Percentiles rank a stretch among this genome's conserved stretches.
These are phyloP conservation scores for Lantana camara DNA, from an alignment of 257 asterid genomes.

Conservation along the genomic window DNA sequence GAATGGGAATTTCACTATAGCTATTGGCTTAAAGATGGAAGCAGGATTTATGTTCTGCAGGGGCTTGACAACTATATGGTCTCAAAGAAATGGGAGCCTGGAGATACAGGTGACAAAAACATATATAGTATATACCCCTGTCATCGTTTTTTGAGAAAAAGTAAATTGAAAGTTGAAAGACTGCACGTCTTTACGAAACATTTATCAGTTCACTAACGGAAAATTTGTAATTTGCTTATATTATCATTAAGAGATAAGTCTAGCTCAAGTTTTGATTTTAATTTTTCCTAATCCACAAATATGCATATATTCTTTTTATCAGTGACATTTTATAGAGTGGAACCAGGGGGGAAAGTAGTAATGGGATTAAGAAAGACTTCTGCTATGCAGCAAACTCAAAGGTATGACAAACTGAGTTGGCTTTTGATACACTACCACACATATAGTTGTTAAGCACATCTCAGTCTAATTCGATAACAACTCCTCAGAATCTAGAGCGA, in stretches of 20 bases:
- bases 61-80: conserved; percentile 71
- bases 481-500: conserved; percentile 24
- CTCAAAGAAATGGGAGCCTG: conserved; percentile 67
- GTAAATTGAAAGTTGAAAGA: too few relatives aligned
- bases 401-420: conserved; percentile 23
- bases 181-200: too few relatives aligned
- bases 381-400: conserved; percentile 22
- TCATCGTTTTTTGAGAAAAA: too few relatives aligned
- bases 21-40: conserved; percentile 57
- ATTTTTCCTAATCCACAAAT: conserved; percentile 1
- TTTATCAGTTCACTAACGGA: too few relatives aligned
- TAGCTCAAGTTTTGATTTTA: background rate
- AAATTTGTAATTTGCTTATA: too few relatives aligned
- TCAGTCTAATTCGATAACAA: conserved; percentile 11
- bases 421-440: conserved; percentile 17
- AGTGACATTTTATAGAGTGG: conserved; percentile 71
- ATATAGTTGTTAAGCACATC: background rate
- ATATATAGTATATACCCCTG: too few relatives aligned
- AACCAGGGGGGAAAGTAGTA: conserved; percentile 62
- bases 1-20: conserved; percentile 68
- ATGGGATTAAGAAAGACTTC: conserved; percentile 65
- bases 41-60: conserved; percentile 62
- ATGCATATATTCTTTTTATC: conserved; percentile 20
- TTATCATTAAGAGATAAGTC: too few relatives aligned
- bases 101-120: conserved; percentile 59